A percentile compares a stretch with the other conserved stretches of the same genome.
phyloP scores from a whole-genome alignment of 2,329 filamentous ascomycete genomes.

The Neopestalotiopsis sp. region DNA sequence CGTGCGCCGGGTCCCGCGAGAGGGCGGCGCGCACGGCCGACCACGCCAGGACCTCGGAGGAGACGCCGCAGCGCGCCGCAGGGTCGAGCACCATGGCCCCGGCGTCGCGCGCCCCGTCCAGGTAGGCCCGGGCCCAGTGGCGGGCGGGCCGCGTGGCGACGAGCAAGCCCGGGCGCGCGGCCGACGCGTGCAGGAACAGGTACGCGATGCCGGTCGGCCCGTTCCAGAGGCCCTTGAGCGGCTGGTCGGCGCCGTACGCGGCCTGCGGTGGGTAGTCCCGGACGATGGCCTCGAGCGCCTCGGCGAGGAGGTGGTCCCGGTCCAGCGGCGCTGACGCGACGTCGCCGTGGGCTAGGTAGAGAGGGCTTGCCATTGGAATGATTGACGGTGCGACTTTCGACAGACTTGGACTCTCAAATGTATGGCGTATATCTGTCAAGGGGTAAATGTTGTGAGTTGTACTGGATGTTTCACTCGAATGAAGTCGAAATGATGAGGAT shows the following conservation, averaged over 20 bases:
- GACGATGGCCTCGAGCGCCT: slow-evolving; percentile 9
- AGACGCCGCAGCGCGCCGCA: neutral
- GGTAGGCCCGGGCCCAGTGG: slow-evolving; percentile 6
- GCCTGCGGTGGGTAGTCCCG: neutral
- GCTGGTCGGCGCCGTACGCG: neutral
- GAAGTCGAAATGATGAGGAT: neutral
- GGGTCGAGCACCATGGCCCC: neutral
- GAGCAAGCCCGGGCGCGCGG: neutral
- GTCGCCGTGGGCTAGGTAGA: neutral
- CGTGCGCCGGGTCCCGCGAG: neutral
- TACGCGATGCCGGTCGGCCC: slow-evolving; percentile 16
- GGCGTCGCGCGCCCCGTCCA: neutral
- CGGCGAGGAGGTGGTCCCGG: neutral
- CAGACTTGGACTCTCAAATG: too few relatives aligned
- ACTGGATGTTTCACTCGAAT: neutral
- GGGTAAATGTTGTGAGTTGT: neutral
- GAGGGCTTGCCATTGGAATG: neutral
- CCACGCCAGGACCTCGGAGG: neutral
- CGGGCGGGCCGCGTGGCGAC: neutral
- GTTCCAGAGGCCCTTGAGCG: slow-evolving; percentile 15
- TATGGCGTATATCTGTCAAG: too few relatives aligned
- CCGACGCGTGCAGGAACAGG: slow-evolving; percentile 7
- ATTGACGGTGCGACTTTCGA: neutral
- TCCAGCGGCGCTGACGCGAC: neutral
- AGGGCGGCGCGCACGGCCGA: neutral